Evolutionary conservation across 345 rosid species (phyloP).

Genomic region (Noccaea caerulescens): DNA sequence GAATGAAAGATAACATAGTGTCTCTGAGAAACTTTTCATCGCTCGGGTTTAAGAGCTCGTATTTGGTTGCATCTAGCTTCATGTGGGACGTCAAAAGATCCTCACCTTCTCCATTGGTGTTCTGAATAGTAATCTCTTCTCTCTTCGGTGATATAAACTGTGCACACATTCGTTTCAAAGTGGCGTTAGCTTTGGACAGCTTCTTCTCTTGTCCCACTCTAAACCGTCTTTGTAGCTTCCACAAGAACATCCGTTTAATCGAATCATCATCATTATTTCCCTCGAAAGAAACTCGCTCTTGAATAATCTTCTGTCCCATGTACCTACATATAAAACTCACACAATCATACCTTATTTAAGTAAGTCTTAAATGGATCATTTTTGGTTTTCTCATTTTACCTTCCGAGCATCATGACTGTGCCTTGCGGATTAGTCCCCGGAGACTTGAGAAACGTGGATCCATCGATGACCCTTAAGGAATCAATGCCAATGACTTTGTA

Average conservation of each 20-base stretch:
- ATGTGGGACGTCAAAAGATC: slow-evolving; percentile 48
- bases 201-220: slow-evolving; percentile 42
- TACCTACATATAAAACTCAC: too few species aligned
- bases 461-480: too few species aligned
- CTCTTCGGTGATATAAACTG: slow-evolving; percentile 35
- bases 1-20: slow-evolving; percentile 40
- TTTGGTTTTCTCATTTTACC: too few species aligned
- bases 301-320: too few species aligned
- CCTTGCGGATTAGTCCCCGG: too few species aligned
- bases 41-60: not conserved
- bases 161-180: not conserved
- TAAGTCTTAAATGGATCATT: too few species aligned
- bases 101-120: not conserved
- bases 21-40: slow-evolving; percentile 50
- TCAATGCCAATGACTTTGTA: too few species aligned
- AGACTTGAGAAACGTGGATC: too few species aligned
- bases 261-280: too few species aligned
- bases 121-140: not conserved
- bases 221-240: slow-evolving; percentile 41
- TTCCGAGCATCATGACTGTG: too few species aligned
- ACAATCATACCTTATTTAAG: too few species aligned
- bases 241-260: slow-evolving; percentile 20
- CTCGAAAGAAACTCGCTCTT: too few species aligned
- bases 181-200: slow-evolving; percentile 20
- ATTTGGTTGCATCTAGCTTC: slow-evolving; percentile 1